Conservation (phyloP, 352 stramenopile species). For the Phytopythium delawarense region DNA sequence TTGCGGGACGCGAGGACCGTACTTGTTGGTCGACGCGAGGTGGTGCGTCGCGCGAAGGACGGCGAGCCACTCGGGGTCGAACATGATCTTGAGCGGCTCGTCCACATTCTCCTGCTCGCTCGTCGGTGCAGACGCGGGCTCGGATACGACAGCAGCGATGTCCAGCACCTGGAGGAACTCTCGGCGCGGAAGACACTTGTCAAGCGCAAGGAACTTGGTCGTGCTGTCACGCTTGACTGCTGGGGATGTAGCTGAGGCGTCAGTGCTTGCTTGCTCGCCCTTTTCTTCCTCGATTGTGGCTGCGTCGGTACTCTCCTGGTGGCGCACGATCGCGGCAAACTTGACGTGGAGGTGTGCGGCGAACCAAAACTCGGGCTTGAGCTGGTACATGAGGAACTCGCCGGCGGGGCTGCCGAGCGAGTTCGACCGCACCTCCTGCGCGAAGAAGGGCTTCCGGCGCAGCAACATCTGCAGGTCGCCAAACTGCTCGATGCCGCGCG, state of each 20-base stretch:
- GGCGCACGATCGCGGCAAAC: conserved; percentile 94
- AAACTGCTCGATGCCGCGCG: conserved; percentile 94
- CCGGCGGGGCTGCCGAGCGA: conserved; percentile 92
- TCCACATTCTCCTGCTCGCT: conserved; percentile 5
- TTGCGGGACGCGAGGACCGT: conserved; percentile 60
- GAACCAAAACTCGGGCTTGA: conserved; percentile 97
- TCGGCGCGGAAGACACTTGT: conserved; percentile 97
- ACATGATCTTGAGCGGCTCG: conserved; percentile 69
- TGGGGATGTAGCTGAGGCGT: not conserved
- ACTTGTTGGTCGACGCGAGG: conserved; percentile 65
- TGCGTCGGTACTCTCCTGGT: conserved; percentile 25
- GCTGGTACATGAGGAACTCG: conserved; percentile 88
- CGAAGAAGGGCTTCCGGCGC: conserved; percentile 93
- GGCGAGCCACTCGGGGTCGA: conserved; percentile 94
- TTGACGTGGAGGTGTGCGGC: conserved; percentile 98
- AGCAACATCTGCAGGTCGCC: conserved; percentile 91
- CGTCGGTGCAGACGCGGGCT: not conserved
- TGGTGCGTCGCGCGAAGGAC: conserved; percentile 92
- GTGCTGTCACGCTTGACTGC: conserved; percentile 6
- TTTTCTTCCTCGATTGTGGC: not conserved
- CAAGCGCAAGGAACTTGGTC: conserved; percentile 98
- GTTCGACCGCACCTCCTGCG: conserved; percentile 92
- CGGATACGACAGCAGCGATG: conserved; percentile 22
- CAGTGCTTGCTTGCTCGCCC: not conserved
- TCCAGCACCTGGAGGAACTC: conserved; percentile 95